Base-by-base conservation (phyloP, 208 protist genomes). In the Crithidia sp. region DNA sequence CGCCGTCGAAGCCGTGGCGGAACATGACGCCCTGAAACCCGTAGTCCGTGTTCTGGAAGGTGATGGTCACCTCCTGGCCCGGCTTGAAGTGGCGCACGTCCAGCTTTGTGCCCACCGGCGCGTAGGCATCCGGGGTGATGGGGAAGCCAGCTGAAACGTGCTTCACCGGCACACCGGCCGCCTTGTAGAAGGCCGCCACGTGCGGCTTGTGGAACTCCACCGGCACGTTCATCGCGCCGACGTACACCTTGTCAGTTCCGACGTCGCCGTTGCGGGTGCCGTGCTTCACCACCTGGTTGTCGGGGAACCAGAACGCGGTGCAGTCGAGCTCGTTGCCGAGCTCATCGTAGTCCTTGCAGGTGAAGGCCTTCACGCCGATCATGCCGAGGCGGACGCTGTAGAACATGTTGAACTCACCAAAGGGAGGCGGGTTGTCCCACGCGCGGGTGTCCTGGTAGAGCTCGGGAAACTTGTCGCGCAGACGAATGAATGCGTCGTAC, bases 371-470 rank as follows among this genome's bases (percentile, higher is more conserved):
- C 10, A 96, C 82, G 39, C 95, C 95, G 60, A 98, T 68, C 89
- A 98, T 92, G 43, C 95, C 95, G 74, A 97, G 93, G 53, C 95
- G 81, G 14, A 96, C 91, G n/a, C 90, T 96, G 73, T 97, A 98
- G 67, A 96, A 96, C 91, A 96, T 95, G 82, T 98, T 97, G 71
- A 97, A 98, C 77, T 97, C 93, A 16, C 95, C 95, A 82, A 96
- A 98, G 8, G 95, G 91, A 12, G 93, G 93, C 53, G 95, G 95
- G 73, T 96, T 96, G 80, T 97, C 90, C 95, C 95, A 98, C 5
- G 89, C 85, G 36, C 72, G 83, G 7, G 94, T 97, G 79, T 97
- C 94, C 65, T 97, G 92, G 71, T 97, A 97, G 43, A 97, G 84
- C 77, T 97, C 91, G 5, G 94, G 94, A 69, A 97, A 97, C 76